Conservation (phyloP, 345 rosid species). For the Populus simonii region DNA sequence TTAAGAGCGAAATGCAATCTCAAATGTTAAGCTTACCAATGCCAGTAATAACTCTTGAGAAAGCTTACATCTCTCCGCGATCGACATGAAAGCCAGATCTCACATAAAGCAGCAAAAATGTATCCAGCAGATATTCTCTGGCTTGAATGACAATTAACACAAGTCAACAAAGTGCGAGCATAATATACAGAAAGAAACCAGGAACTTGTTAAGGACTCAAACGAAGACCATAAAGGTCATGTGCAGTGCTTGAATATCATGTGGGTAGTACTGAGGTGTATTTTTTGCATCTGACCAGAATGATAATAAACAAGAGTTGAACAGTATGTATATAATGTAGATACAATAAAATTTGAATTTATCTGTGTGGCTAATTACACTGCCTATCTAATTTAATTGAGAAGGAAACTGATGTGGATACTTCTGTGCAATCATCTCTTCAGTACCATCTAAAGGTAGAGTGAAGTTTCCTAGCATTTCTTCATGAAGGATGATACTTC, state of each 20-base stretch:
- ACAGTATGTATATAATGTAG: background rate
- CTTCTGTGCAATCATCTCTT: background rate
- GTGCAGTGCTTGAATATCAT: background rate
- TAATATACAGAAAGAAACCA: background rate
- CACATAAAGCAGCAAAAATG: conserved; percentile 40
- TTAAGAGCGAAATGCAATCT: background rate
- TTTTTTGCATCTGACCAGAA: background rate
- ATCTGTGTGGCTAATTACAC: background rate
- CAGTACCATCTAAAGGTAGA: background rate
- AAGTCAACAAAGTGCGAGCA: conserved; percentile 8
- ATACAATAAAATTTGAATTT: too few species aligned
- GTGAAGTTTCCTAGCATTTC: background rate
- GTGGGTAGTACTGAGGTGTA: background rate
- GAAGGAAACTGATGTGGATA: background rate
- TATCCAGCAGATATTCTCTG: conserved; percentile 54
- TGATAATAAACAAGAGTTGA: background rate
- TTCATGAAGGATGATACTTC: background rate
- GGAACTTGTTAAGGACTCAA: background rate
- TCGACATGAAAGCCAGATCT: conserved; percentile 43
- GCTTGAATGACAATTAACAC: conserved; percentile 22
- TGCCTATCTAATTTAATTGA: background rate
- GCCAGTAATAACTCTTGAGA: conserved; percentile 34
- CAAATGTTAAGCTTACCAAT: conserved; percentile 31
- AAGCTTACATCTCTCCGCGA: conserved; percentile 13
- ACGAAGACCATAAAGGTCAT: background rate